A percentile compares a stretch with the other conserved stretches of the same genome.
These are phyloP conservation scores for Colletotrichum cordylinicola DNA, from an alignment of 2,329 filamentous ascomycete species.

Conservation along the genomic window DNA sequence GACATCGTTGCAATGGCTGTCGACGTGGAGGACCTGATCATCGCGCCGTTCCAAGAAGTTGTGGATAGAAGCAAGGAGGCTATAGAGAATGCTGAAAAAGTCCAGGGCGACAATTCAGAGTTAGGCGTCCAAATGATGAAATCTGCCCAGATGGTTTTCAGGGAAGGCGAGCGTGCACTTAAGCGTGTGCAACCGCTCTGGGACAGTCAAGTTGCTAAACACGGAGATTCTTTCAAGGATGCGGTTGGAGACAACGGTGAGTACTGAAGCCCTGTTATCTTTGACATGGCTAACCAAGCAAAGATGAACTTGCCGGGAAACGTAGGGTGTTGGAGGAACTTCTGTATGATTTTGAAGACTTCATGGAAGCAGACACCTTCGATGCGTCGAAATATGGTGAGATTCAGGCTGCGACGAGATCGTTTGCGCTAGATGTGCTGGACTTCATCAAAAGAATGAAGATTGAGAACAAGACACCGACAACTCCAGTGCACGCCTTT, in stretches of 20 bases:
- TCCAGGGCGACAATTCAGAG: conserved; percentile 25
- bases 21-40: conserved; percentile 18
- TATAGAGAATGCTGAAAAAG: conserved; percentile 34
- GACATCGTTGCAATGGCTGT: conserved; percentile 9
- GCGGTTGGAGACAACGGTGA: conserved; percentile 40
- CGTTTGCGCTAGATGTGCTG: conserved; percentile 44
- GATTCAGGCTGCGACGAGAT: conserved; percentile 43
- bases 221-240: conserved; percentile 41
- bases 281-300: neutral
- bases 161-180: conserved; percentile 42
- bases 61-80: conserved; percentile 44
- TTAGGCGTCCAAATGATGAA: conserved; percentile 34
- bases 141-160: conserved; percentile 36
- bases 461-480: conserved; percentile 1
- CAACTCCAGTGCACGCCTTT: conserved; percentile 2
- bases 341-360: conserved; percentile 51
- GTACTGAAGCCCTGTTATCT: neutral
- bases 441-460: conserved; percentile 37
- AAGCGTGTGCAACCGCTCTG: conserved; percentile 43
- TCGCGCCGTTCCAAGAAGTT: conserved; percentile 42
- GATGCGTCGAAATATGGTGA: conserved; percentile 39
- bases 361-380: conserved; percentile 41
- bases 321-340: conserved; percentile 41
- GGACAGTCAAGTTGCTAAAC: conserved; percentile 39
- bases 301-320: conserved; percentile 34